Percentiles rank a stretch among this genome's conserved stretches.
These are phyloP conservation scores for Plasmodium billcollinsi DNA, from an alignment of 169 alveolate species.

Conservation along the genomic window DNA sequence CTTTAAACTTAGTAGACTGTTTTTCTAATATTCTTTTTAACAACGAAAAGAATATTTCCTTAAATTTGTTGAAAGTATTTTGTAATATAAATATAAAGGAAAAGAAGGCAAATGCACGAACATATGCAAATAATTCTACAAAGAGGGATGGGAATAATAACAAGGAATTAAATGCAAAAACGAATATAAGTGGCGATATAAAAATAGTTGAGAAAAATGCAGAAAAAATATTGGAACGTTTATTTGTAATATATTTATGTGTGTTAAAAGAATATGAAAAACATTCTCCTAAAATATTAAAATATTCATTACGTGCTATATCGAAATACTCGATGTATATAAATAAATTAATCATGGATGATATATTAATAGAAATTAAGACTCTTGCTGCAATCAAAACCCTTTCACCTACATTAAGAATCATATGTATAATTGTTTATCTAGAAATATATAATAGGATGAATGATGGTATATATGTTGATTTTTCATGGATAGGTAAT, in stretches of 20 bases:
- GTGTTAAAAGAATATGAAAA: constrained; percentile 40
- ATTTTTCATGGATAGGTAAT: constrained; percentile 59
- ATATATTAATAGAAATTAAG: constrained; percentile 46
- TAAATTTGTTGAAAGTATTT: constrained; percentile 44
- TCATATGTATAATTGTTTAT: constrained; percentile 15
- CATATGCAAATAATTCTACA: constrained; percentile 19
- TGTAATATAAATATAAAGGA: constrained; percentile 39
- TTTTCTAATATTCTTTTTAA: constrained; percentile 46
- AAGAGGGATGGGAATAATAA: background rate
- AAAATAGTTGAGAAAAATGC: constrained; percentile 49
- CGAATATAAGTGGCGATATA: constrained; percentile 62
- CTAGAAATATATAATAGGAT: constrained; percentile 52
- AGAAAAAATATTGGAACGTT: constrained; percentile 60
- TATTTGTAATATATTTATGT: constrained; percentile 55
- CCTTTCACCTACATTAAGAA: background rate
- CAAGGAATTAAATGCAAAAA: constrained; percentile 27
- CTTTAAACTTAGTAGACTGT: constrained; percentile 25
- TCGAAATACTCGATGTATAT: constrained; percentile 47
- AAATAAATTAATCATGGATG: constrained; percentile 72
- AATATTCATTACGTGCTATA: constrained; percentile 38
- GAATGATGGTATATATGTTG: constrained; percentile 39
- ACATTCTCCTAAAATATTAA: constrained; percentile 33
- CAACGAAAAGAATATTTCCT: constrained; percentile 16
- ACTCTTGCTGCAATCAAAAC: constrained; percentile 16
- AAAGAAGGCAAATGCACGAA: constrained; percentile 53